Base-by-base conservation (phyloP, 352 stramenopile genomes). In the Phytophthora sp. region DNA sequence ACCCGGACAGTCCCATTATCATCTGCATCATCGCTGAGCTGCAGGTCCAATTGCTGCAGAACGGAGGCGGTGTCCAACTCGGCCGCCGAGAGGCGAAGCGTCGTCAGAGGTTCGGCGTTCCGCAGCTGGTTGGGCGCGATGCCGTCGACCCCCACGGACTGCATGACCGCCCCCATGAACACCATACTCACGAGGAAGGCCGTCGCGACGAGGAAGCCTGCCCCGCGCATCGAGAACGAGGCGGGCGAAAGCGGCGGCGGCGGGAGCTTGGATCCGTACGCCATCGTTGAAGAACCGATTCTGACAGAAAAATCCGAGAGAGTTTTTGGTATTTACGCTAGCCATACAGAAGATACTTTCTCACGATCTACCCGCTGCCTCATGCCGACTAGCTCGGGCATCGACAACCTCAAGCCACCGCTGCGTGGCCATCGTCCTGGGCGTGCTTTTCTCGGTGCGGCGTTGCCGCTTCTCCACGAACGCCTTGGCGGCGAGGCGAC, bases 381-480 rank as follows among this genome's bases (percentile, higher is more conserved):
- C 45, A n/a, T 49, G 32, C 18, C 34, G 15, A 15, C 52, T 62
- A 26, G 50, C 60, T 48, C 54, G 35, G 15, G 61, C 54, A 18
- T 79, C 76, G 43, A 88, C 60, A 4, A 80, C 85, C 51, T 81
- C 77, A 15, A 91, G 72, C 82, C 82, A 91, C 20, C 77, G 68
- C 50, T 88, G 79, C 0, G 82, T 91, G 3, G 82, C 82, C 57
- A 86, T 74, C 1, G 82, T 91, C 10, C 82, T 74, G 0, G 82
- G 82, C 1, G 82, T 91, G 32, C 66, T 59, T 53, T 84, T 82
- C 21, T 66, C 50, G 3, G 79, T 45, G 9, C 82, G 79, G 32
- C 72, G 72, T 41, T 75, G 76, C 7, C 82, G 74, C 51, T 91
- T 91, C 43, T 88, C 82, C 23, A 91, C 77, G 42, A 91, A 91